Base-by-base conservation (phyloP, 257 asterid species). In the Buddleja alternifolia region DNA sequence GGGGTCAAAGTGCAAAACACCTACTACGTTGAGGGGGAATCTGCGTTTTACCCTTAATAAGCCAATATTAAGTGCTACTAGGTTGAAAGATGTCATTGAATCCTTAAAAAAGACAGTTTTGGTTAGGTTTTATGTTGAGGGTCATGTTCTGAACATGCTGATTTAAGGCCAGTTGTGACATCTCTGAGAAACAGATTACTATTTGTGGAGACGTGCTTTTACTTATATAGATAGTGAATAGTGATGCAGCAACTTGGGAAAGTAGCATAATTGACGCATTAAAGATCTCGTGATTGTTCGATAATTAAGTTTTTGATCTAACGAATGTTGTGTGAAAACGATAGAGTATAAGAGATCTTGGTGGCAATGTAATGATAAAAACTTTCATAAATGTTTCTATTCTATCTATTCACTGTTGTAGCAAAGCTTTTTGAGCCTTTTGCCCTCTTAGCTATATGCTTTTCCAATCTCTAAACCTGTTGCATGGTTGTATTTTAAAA, bases 321-420 rank as follows among this genome's bases (percentile, higher is more conserved):
- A n/a, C 45, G 32, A 54, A 37, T 29, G n/a, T 50, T 34, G n/a
- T n/a, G n/a, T n/a, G n/a, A n/a, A n/a, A n/a, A 1, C 36, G 41
- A 14, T 50, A 19, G 24, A 57, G 24, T 12, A 32, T 70, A 14
- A 54, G 56, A 16, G 24, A 70, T 58, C 40, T 58, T 58, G 42
- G 32, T 59, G 60, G 44, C 20, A 44, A 40, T 16, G 53, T 53
- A n/a, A 53, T 52, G 61, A 37, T 15, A 40, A 66, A 3, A 37
- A 10, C 11, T 66, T 52, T 50, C 9, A 21, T 12, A 21, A 53
- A 23, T 67, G 56, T 4, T 23, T 55, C 34, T 54, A 7, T 54
- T 10, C 56, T 32, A 37, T 41, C 4, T 57, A n/a, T n/a, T 15
- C 42, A 46, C 12, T n/a, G n/a, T n/a, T n/a, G n/a, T n/a, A n/a